Percentiles rank a stretch among this genome's conserved stretches.
Evolutionary conservation across 73 alveolate species (phyloP).

Genomic region (Paramecium tetraurelia): DNA sequence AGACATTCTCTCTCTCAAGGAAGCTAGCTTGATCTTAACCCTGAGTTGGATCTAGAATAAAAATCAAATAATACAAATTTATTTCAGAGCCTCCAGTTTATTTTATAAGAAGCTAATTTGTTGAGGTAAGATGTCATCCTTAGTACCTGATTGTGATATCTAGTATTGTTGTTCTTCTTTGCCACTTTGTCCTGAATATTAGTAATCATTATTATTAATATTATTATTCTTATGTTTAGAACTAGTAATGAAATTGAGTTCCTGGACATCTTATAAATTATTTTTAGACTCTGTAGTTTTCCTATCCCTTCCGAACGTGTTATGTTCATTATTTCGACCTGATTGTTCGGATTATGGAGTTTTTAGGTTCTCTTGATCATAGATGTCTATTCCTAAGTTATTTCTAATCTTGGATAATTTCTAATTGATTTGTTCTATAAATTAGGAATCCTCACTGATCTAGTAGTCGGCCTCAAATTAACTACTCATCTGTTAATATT

Average conservation of each 20-base stretch:
- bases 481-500: background rate
- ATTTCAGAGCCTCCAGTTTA: background rate
- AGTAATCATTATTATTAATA: background rate
- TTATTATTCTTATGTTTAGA: background rate
- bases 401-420: background rate
- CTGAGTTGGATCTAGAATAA: background rate
- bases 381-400: conserved; percentile 7
- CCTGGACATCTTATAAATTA: background rate
- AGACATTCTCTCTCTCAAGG: conserved; percentile 31
- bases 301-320: background rate
- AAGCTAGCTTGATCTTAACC: conserved; percentile 40
- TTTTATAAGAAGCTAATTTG: conserved; percentile 1
- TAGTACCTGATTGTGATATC: background rate
- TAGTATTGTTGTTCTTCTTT: background rate
- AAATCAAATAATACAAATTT: background rate
- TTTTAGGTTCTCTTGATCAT: background rate
- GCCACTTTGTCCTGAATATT: background rate
- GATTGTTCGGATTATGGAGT: background rate
- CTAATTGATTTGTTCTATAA: background rate
- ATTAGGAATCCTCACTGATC: conserved; percentile 5
- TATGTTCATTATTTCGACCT: background rate
- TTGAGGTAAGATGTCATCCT: background rate
- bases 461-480: background rate
- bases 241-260: background rate
- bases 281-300: background rate